Evolutionary conservation across 2,329 filamentous ascomycete species (phyloP).

Genomic region (Fusarium sp.): DNA sequence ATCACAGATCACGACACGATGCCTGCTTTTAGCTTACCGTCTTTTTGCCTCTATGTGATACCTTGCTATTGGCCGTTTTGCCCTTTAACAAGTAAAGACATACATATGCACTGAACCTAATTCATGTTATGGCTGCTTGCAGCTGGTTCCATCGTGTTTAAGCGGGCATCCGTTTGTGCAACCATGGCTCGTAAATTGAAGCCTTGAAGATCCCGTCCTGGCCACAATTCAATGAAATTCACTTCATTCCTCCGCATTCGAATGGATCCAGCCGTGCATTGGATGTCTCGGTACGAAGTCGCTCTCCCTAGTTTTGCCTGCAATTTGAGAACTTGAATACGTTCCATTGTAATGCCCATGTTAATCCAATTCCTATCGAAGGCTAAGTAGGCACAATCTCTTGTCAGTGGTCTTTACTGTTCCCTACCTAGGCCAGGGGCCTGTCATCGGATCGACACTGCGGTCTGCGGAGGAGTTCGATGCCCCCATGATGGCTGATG

Average conservation of each 20-base stretch:
- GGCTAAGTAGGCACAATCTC: slow-evolving; percentile 22
- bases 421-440: slow-evolving; percentile 12
- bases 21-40: slow-evolving; percentile 19
- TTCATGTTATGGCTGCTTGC: slow-evolving; percentile 31
- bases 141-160: slow-evolving; percentile 30
- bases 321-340: not conserved
- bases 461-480: slow-evolving; percentile 23
- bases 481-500: slow-evolving; percentile 10
- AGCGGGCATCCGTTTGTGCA: slow-evolving; percentile 23
- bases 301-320: slow-evolving; percentile 12
- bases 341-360: not conserved
- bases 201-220: slow-evolving; percentile 5
- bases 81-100: slow-evolving; percentile 12
- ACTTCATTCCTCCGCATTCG: slow-evolving; percentile 27
- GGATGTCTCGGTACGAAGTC: slow-evolving; percentile 16
- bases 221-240: slow-evolving; percentile 26
- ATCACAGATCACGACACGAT: slow-evolving; percentile 15
- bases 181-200: not conserved
- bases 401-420: slow-evolving; percentile 11
- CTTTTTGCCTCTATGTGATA: slow-evolving; percentile 17
- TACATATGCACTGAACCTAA: slow-evolving; percentile 33
- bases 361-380: not conserved
- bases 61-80: slow-evolving; percentile 17
- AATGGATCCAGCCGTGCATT: slow-evolving; percentile 3
- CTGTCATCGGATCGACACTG: slow-evolving; percentile 42